phyloP scores from a whole-genome alignment of 106 monocot species.

The Allium cepa region DNA sequence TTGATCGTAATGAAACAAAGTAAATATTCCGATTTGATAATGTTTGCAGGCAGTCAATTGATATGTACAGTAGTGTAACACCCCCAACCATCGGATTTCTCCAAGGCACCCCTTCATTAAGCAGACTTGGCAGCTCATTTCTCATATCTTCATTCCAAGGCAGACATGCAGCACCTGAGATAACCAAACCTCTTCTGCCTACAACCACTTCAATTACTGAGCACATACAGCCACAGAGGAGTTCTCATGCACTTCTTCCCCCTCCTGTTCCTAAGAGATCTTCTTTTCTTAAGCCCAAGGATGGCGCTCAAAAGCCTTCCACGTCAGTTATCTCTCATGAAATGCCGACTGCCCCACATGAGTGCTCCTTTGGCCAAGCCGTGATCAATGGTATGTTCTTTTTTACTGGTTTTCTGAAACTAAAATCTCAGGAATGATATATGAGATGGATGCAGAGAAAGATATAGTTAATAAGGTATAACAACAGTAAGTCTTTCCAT shows the following conservation, averaged over 20 bases:
- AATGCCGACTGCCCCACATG: background rate
- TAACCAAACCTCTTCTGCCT: constrained; percentile 73
- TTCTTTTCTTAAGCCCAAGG: constrained; percentile 19
- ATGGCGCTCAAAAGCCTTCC: constrained; percentile 20
- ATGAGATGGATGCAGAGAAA: too few species aligned
- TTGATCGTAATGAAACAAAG: background rate
- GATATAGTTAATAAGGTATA: too few species aligned
- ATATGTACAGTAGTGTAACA: constrained; percentile 76
- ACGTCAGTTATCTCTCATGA: background rate
- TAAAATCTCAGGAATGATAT: too few species aligned
- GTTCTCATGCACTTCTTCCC: constrained; percentile 51
- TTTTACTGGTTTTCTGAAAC: too few species aligned
- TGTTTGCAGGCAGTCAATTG: constrained; percentile 80
- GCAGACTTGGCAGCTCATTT: constrained; percentile 78
- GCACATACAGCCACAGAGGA: constrained; percentile 22
- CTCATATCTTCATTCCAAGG: constrained; percentile 65
- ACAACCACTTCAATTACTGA: constrained; percentile 9
- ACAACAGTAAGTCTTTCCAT: too few species aligned
- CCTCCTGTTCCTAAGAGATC: constrained; percentile 37
- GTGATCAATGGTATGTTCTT: constrained; percentile 62
- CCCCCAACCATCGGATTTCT: constrained; percentile 58
- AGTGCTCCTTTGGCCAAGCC: constrained; percentile 68
- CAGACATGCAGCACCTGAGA: constrained; percentile 63
- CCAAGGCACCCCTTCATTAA: constrained; percentile 18
- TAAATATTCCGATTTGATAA: background rate